Conservation (phyloP, 2,329 filamentous ascomycete genomes). For the Microdochium paspali region DNA sequence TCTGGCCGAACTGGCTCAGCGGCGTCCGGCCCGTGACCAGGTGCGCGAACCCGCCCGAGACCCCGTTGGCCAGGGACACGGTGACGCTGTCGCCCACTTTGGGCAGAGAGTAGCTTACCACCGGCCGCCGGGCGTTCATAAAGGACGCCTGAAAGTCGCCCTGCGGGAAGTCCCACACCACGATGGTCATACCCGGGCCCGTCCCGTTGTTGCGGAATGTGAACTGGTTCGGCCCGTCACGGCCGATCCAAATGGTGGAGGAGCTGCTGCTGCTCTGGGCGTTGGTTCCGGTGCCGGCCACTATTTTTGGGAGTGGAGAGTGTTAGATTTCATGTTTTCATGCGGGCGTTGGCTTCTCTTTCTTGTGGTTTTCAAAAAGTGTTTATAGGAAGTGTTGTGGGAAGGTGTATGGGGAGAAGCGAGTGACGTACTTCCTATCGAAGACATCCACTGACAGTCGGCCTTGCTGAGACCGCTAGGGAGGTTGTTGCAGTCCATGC, state of each 20-base stretch:
- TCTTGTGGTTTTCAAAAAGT: too few relatives aligned
- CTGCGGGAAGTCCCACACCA: constrained; percentile 14
- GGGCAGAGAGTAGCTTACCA: constrained; percentile 27
- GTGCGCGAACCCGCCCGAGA: constrained; percentile 28
- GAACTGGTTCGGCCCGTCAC: constrained; percentile 16
- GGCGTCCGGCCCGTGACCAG: constrained; percentile 17
- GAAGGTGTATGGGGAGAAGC: not conserved
- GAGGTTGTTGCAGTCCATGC: too few relatives aligned
- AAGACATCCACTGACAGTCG: constrained; percentile 17
- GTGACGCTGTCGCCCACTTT: constrained; percentile 19
- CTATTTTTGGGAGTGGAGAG: too few relatives aligned
- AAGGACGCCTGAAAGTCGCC: constrained; percentile 15
- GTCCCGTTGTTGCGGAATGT: constrained; percentile 16
- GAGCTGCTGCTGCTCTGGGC: constrained; percentile 8
- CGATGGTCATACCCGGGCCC: constrained; percentile 10
- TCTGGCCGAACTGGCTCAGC: constrained; percentile 24
- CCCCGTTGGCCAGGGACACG: constrained; percentile 24
- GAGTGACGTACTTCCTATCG: constrained; percentile 8
- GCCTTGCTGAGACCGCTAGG: constrained; percentile 10
- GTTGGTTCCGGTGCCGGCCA: constrained; percentile 13
- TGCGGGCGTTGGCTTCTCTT: too few relatives aligned
- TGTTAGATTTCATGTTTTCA: too few relatives aligned
- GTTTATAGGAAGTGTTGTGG: too few relatives aligned
- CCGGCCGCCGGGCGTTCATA: constrained; percentile 15
- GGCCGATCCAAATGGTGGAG: constrained; percentile 20